Conservation (phyloP, 495 filamentous ascomycete species). For the Rhypophila decipiens region DNA sequence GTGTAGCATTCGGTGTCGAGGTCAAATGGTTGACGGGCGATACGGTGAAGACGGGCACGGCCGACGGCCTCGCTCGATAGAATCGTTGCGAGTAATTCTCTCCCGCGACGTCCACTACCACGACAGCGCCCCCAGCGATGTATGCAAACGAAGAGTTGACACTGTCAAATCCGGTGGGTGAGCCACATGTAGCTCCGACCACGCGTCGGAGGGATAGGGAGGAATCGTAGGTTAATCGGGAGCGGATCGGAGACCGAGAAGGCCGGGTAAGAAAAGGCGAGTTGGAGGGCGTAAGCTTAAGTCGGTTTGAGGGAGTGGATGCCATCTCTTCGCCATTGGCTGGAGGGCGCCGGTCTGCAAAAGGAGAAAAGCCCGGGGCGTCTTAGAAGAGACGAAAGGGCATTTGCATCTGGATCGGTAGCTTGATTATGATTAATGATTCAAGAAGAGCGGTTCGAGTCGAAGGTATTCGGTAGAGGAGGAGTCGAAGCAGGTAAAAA, state of each 20-base stretch:
- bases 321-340: constrained; percentile 53
- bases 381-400: constrained; percentile 9
- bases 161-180: constrained; percentile 80
- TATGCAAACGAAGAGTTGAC: constrained; percentile 76
- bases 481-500: background rate
- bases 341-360: constrained; percentile 4
- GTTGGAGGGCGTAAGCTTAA: constrained; percentile 76
- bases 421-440: constrained; percentile 6
- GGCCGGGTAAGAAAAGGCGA: constrained; percentile 62
- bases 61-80: constrained; percentile 79
- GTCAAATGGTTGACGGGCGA: constrained; percentile 32
- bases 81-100: constrained; percentile 75
- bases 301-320: constrained; percentile 52
- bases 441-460: too few species aligned
- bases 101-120: constrained; percentile 76
- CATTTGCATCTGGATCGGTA: background rate
- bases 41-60: constrained; percentile 52
- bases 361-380: constrained; percentile 3
- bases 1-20: constrained; percentile 54
- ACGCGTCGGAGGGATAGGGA: constrained; percentile 71
- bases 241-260: constrained; percentile 52
- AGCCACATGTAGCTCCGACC: constrained; percentile 79
- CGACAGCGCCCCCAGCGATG: constrained; percentile 87
- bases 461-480: too few species aligned
- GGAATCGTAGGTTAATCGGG: constrained; percentile 34